A percentile compares a stretch with the other conserved stretches of the same genome.
Evolutionary conservation across 805 yeast species (phyloP).

Genomic region (Kodamaea hsintzibuensis): DNA sequence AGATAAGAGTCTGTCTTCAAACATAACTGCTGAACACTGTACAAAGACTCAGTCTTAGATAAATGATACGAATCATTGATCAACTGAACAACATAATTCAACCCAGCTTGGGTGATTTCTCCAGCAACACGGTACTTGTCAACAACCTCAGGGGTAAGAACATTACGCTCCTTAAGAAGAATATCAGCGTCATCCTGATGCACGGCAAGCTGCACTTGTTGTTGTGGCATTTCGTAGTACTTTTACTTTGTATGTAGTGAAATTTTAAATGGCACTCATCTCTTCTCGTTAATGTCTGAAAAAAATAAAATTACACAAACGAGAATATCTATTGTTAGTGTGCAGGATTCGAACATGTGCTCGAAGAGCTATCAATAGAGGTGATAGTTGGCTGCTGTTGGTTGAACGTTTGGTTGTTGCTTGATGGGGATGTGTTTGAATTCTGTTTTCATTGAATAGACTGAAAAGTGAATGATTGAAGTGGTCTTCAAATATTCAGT

Average conservation of each 20-base stretch:
- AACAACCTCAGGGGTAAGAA: slow-evolving; percentile 57
- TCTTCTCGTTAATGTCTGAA: slow-evolving; percentile 7
- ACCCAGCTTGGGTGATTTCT: slow-evolving; percentile 80
- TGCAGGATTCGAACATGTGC: neutral
- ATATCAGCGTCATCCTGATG: slow-evolving; percentile 74
- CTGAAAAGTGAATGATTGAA: too few species aligned
- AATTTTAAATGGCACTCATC: slow-evolving; percentile 1
- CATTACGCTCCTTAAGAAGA: slow-evolving; percentile 70
- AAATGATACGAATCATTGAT: slow-evolving; percentile 76
- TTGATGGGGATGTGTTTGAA: too few species aligned
- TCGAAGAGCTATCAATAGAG: neutral
- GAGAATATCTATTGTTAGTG: neutral
- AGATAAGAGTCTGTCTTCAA: slow-evolving; percentile 78
- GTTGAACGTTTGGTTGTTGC: too few species aligned
- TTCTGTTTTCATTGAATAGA: too few species aligned
- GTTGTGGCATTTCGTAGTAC: slow-evolving; percentile 12
- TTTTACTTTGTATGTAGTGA: neutral
- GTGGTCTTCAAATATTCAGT: too few species aligned
- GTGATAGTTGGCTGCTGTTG: too few species aligned
- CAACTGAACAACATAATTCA: slow-evolving; percentile 62
- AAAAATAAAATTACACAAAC: slow-evolving; percentile 1
- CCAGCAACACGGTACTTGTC: slow-evolving; percentile 91
- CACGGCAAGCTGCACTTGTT: slow-evolving; percentile 68
- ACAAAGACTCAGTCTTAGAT: slow-evolving; percentile 38
- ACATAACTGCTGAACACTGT: slow-evolving; percentile 72